phyloP scores from a whole-genome alignment of 2,329 filamentous ascomycete species.

The Colletotrichum orchidophilum region DNA sequence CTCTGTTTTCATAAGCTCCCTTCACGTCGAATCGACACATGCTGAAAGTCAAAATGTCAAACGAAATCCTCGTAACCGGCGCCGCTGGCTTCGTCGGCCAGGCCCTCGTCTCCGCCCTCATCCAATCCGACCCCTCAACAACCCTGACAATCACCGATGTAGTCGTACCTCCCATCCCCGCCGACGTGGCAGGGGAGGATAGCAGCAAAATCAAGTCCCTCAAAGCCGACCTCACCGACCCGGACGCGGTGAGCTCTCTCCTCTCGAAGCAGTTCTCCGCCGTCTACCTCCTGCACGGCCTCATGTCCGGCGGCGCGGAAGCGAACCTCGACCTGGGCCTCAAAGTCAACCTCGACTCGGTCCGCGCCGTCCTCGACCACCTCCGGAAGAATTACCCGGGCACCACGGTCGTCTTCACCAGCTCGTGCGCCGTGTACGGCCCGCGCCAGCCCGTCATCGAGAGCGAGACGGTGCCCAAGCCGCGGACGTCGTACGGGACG shows the following conservation, averaged over 20 bases:
- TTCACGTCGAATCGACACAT: background rate
- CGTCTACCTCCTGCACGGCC: constrained; percentile 69
- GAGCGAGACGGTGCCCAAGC: constrained; percentile 58
- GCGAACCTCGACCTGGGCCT: constrained; percentile 64
- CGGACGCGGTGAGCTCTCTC: constrained; percentile 41
- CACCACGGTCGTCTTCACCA: constrained; percentile 66
- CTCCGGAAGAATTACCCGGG: constrained; percentile 57
- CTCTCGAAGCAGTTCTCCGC: constrained; percentile 48
- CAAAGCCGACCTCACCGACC: constrained; percentile 46
- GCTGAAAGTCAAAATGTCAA: background rate
- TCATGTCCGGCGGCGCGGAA: constrained; percentile 72
- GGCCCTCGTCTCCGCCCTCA: constrained; percentile 64
- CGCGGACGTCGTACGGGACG: constrained; percentile 67
- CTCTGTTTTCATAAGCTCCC: background rate
- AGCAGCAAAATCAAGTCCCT: constrained; percentile 37
- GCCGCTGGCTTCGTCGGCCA: constrained; percentile 73
- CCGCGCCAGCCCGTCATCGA: constrained; percentile 47
- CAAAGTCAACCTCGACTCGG: constrained; percentile 67
- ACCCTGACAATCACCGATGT: constrained; percentile 67
- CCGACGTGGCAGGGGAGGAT: constrained; percentile 42
- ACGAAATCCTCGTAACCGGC: constrained; percentile 68
- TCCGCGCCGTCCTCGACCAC: constrained; percentile 61
- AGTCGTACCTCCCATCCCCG: constrained; percentile 59
- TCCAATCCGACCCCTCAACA: constrained; percentile 49
- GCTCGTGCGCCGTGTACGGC: constrained; percentile 69